Base-by-base conservation (phyloP, 495 filamentous ascomycete genomes). In the Delitschia confertaspora region DNA sequence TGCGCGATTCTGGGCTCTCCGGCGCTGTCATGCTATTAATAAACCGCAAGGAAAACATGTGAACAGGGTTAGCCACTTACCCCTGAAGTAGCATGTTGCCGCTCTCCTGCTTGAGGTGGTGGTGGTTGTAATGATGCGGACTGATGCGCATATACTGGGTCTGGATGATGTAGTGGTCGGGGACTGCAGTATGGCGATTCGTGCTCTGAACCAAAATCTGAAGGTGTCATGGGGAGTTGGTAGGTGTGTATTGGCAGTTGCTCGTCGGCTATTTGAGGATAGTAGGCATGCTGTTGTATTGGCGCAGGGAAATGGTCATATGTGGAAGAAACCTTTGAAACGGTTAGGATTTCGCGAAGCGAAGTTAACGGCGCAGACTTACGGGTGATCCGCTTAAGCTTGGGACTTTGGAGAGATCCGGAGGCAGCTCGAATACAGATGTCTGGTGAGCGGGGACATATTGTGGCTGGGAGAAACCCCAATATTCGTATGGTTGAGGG, bases 151-250 rank as follows among this genome's bases (percentile, higher is more conserved):
- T 32, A 38, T 22, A 45, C 41, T 25, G 47, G 38, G 24, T 47
- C 47, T 10, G 38, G 17, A 3, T 47, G 41, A 16, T 16, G 19
- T 33, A 34, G 47, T 26, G 45, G 37, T 13, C 47, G 51, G 6
- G 56, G 56, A 40, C 53, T 57, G 45, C 53, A 51, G 46, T 57
- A 59, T 3, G 56, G 55, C 20, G 35, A 43, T 33, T 59, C 56
- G 49, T 59, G 56, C 33, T 58, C 56, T 24, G 54, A 57, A 38
- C 49, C 49, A 26, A 59, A 54, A 13, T 59, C 56, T 3, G 51
- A 52, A 17, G 56, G 55, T 4, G 55, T 58, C 55, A 58, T 46
- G 4, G 55, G 55, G 8, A 57, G 42, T 9, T 40, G 45, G 34
- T 51, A 57, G 27, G 22, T 19, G 36, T 36, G 38, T 40, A 43